Conservation (phyloP, 805 yeast species). For the Saturnispora sanitii region DNA sequence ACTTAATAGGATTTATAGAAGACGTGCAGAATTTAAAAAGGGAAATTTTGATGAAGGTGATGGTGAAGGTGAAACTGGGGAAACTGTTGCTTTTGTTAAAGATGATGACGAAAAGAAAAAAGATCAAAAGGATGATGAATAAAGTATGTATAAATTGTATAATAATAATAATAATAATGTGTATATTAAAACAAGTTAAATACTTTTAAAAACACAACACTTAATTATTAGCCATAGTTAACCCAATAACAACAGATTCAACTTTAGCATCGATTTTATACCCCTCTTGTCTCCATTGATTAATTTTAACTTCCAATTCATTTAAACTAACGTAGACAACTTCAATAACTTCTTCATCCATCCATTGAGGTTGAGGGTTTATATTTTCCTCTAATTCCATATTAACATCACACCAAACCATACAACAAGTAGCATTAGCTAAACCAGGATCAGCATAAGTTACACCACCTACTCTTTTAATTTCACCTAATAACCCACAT, state of each 20-base stretch:
- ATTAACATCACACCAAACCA: constrained; percentile 75
- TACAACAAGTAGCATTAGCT: constrained; percentile 76
- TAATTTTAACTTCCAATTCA: constrained; percentile 45
- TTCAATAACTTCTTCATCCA: constrained; percentile 88
- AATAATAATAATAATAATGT: no score
- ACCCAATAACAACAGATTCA: constrained; percentile 76
- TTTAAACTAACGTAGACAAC: constrained; percentile 65
- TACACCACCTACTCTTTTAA: constrained; percentile 20
- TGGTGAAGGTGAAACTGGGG: constrained; percentile 17
- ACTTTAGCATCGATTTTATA: constrained; percentile 79
- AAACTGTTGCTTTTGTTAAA: constrained; percentile 23
- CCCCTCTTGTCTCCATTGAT: constrained; percentile 48
- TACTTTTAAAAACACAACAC: no score
- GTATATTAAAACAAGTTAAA: no score
- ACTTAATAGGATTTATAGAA: constrained; percentile 39
- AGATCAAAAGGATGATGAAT: not conserved
- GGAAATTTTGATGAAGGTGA: constrained; percentile 16
- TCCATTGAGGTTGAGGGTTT: constrained; percentile 65
- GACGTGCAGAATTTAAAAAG: constrained; percentile 20
- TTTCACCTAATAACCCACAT: constrained; percentile 76
- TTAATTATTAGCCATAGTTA: constrained; percentile 1
- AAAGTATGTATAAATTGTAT: not conserved
- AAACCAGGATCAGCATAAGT: constrained; percentile 51
- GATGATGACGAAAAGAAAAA: constrained; percentile 11
- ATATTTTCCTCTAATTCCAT: constrained; percentile 52